Conservation (phyloP, 495 filamentous ascomycete species). For the Neurospora intermedia region DNA sequence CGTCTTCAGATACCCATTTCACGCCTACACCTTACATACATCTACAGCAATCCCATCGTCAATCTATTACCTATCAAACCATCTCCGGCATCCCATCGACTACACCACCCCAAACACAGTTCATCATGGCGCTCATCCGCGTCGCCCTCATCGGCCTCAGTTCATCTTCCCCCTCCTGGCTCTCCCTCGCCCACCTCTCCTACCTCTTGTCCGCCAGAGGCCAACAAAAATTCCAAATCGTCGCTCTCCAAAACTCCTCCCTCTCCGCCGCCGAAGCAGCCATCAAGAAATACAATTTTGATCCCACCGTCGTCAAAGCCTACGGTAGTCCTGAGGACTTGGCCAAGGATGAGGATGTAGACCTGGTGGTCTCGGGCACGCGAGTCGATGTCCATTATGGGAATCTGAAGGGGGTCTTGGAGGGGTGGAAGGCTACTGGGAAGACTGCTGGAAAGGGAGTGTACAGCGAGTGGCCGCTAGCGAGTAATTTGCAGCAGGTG, state of each 20-base stretch:
- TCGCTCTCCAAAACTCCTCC: conserved; percentile 49
- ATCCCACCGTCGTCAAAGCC: conserved; percentile 26
- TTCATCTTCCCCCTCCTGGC: conserved; percentile 38
- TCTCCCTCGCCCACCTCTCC: conserved; percentile 44
- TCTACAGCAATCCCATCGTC: neutral
- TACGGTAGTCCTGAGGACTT: conserved; percentile 44
- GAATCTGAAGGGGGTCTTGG: conserved; percentile 29
- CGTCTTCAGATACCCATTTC: too few species aligned
- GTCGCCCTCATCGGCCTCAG: conserved; percentile 51
- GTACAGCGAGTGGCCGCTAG: conserved; percentile 50
- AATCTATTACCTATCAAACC: too few species aligned
- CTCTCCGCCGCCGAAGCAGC: conserved; percentile 37
- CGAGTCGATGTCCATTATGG: conserved; percentile 43
- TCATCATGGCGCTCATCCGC: conserved; percentile 34
- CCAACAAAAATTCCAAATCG: conserved; percentile 39
- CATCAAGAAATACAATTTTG: conserved; percentile 34
- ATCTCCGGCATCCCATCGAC: neutral
- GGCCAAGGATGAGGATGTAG: conserved; percentile 36
- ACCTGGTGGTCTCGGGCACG: conserved; percentile 46
- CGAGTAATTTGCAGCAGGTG: conserved; percentile 22
- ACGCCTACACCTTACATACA: neutral
- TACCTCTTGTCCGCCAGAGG: conserved; percentile 36
- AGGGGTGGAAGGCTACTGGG: conserved; percentile 38
- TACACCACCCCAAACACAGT: too few species aligned
- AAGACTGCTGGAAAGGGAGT: conserved; percentile 11